These are phyloP conservation scores for Penicillium sclerotigenum DNA, from an alignment of 2,329 filamentous ascomycete genomes.

Conservation along the genomic window DNA sequence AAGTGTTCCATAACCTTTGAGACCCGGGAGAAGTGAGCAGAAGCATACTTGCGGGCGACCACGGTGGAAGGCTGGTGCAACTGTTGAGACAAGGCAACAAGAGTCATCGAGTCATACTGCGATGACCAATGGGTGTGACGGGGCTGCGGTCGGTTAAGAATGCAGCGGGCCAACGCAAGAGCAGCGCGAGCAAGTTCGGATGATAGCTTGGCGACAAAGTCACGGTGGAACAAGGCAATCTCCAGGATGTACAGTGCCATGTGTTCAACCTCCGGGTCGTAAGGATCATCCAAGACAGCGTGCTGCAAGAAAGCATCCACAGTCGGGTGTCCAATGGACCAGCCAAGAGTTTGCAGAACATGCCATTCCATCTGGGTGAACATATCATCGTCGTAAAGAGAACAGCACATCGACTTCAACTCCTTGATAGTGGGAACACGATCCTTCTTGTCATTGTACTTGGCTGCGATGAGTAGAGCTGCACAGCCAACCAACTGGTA, in stretches of 20 bases:
- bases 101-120: constrained; percentile 50
- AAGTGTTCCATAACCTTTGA: constrained; percentile 64
- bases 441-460: constrained; percentile 98
- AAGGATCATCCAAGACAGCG: constrained; percentile 70
- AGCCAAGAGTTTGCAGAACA: constrained; percentile 93
- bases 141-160: constrained; percentile 75
- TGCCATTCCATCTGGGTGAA: constrained; percentile 99
- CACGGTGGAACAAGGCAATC: constrained; percentile 92
- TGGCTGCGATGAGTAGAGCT: constrained; percentile 91
- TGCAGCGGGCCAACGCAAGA: constrained; percentile 78
- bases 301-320: constrained; percentile 91
- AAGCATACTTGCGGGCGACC: constrained; percentile 65
- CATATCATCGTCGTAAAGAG: constrained; percentile 97
- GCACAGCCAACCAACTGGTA: constrained; percentile 97
- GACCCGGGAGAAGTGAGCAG: constrained; percentile 62
- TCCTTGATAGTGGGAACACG: constrained; percentile 96
- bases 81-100: constrained; percentile 62
- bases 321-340: constrained; percentile 93
- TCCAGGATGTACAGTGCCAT: constrained; percentile 94
- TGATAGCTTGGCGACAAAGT: constrained; percentile 89
- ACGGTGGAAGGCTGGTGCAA: constrained; percentile 66
- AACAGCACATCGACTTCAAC: constrained; percentile 98
- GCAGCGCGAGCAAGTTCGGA: constrained; percentile 88
- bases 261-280: constrained; percentile 85
- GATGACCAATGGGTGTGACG: constrained; percentile 71